Percentiles rank a stretch among this genome's conserved stretches.
These are phyloP conservation scores for Entomortierella lignicola DNA, from an alignment of 192 early-diverging fungal genomes.

Conservation along the genomic window DNA sequence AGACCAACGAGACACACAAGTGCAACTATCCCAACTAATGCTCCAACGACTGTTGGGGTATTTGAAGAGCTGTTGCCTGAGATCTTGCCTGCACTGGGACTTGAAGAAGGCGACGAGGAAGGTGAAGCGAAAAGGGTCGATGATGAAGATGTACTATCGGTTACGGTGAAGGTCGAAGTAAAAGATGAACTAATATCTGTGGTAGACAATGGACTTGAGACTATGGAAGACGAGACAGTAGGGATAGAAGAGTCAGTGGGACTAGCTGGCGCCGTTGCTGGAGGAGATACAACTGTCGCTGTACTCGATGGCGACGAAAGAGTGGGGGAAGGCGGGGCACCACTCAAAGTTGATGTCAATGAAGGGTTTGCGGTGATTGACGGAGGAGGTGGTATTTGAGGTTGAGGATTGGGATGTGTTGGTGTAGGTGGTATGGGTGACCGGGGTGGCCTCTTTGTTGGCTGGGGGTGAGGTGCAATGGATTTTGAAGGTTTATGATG, in stretches of 20 bases:
- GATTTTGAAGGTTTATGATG: neutral
- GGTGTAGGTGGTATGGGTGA: neutral
- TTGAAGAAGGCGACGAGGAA: neutral
- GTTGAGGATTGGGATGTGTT: neutral
- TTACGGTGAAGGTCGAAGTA: neutral
- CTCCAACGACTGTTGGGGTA: slow-evolving; percentile 16
- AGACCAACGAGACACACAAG: slow-evolving; percentile 20
- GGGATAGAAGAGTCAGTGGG: too few relatives aligned
- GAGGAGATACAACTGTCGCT: too few relatives aligned
- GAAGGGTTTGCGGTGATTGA: too few relatives aligned
- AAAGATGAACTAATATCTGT: neutral
- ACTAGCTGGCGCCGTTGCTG: too few relatives aligned
- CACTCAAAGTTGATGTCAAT: too few relatives aligned
- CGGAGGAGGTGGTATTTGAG: too few relatives aligned
- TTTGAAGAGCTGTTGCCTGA: slow-evolving; percentile 6
- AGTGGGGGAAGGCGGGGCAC: neutral
- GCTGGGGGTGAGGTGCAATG: neutral
- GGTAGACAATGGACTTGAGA: neutral
- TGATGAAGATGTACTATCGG: neutral
- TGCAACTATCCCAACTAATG: slow-evolving; percentile 20
- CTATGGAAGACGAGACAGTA: neutral
- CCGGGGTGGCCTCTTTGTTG: neutral
- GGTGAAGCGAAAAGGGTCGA: neutral
- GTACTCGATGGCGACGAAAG: neutral
- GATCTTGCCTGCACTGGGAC: slow-evolving; percentile 6